Conservation (phyloP, 1,284 basidiomycete species). For the Takashimella tepidaria region DNA sequence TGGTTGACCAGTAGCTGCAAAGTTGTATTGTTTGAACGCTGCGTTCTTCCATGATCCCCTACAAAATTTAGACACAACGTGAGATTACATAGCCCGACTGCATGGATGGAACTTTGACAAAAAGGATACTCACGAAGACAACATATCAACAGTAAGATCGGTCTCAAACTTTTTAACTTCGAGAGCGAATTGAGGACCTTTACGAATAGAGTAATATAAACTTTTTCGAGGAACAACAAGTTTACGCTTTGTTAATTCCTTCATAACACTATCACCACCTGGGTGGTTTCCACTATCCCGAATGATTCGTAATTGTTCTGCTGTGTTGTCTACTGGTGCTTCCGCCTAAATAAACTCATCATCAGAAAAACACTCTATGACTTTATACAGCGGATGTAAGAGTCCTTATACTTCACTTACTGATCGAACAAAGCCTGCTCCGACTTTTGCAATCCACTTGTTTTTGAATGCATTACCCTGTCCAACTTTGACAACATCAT, state of each 20-base stretch:
- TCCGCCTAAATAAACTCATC: slow-evolving; percentile 57
- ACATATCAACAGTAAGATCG: slow-evolving; percentile 93
- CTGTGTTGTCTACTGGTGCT: slow-evolving; percentile 67
- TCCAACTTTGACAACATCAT: slow-evolving; percentile 78
- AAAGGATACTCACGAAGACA: slow-evolving; percentile 64
- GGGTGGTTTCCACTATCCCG: slow-evolving; percentile 61
- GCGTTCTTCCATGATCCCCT: slow-evolving; percentile 89
- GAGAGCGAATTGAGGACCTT: slow-evolving; percentile 83
- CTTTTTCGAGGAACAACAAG: slow-evolving; percentile 65
- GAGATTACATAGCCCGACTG: not conserved
- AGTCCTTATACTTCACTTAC: slow-evolving; percentile 54
- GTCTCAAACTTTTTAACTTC: slow-evolving; percentile 96
- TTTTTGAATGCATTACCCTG: slow-evolving; percentile 96
- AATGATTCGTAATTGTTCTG: slow-evolving; percentile 70
- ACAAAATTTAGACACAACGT: not conserved
- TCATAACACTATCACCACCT: slow-evolving; percentile 63
- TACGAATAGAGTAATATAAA: slow-evolving; percentile 86
- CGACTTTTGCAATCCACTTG: slow-evolving; percentile 92
- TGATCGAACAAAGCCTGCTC: slow-evolving; percentile 75
- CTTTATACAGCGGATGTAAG: no score
- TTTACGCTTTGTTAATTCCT: slow-evolving; percentile 88
- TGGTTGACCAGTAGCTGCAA: slow-evolving; percentile 88
- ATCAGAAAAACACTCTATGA: no score
- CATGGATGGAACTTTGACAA: not conserved
- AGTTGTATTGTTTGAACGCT: slow-evolving; percentile 97